A percentile compares a stretch with the other conserved stretches of the same genome.
Conservation (phyloP, 805 yeast genomes). For the Pichia heedii region DNA sequence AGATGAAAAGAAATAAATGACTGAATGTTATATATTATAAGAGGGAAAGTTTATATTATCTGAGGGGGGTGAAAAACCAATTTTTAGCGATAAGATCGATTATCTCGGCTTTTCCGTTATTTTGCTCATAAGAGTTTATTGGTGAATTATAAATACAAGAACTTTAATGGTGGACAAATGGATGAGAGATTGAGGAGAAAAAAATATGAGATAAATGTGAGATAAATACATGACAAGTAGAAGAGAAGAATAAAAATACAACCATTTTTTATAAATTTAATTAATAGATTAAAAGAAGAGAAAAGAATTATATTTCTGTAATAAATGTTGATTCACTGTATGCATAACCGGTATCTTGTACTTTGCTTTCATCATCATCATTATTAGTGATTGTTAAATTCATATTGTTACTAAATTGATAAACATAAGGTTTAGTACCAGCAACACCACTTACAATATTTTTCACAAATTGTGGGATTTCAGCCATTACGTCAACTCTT, state of each 20-base stretch:
- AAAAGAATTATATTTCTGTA: conserved; percentile 20
- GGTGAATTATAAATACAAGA: too few relatives aligned
- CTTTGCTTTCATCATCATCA: conserved; percentile 28
- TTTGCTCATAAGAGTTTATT: too few relatives aligned
- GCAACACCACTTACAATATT: conserved; percentile 89
- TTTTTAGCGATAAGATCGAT: too few relatives aligned
- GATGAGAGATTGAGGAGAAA: too few relatives aligned
- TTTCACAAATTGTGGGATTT: conserved; percentile 89
- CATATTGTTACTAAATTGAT: conserved; percentile 73
- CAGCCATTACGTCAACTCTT: conserved; percentile 96
- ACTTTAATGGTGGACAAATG: too few relatives aligned
- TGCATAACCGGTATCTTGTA: conserved; percentile 51
- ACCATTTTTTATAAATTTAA: too few relatives aligned
- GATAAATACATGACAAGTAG: background rate
- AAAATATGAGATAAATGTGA: too few relatives aligned
- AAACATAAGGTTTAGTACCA: conserved; percentile 94
- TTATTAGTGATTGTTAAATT: conserved; percentile 27
- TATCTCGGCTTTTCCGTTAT: too few relatives aligned
- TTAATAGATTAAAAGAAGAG: background rate
- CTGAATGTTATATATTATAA: background rate
- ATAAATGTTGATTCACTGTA: conserved; percentile 81
- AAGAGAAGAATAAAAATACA: background rate
- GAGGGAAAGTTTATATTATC: background rate
- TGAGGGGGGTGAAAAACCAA: too few relatives aligned
- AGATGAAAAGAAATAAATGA: background rate